phyloP scores from a whole-genome alignment of 352 stramenopile genomes.

The Pythium brassicae region DNA sequence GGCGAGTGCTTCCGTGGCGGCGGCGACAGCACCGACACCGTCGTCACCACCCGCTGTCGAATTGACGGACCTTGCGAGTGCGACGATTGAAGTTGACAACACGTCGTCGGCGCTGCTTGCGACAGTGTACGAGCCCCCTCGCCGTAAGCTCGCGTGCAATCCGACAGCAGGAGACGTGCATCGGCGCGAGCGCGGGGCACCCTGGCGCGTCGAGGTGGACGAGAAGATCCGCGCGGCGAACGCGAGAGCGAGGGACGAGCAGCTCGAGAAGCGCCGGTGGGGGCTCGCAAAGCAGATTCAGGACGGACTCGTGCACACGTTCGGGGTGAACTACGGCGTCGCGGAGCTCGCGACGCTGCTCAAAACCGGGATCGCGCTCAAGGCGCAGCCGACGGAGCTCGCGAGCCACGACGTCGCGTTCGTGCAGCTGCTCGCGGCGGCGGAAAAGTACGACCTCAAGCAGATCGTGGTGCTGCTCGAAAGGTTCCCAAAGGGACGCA shows the following conservation, averaged over 20 bases:
- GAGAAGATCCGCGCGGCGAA: constrained; percentile 38
- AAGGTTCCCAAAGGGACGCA: constrained; percentile 62
- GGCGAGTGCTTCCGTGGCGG: background rate
- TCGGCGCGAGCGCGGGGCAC: constrained; percentile 38
- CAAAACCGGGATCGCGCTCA: constrained; percentile 48
- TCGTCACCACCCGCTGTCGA: background rate
- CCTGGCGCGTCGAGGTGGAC: constrained; percentile 45
- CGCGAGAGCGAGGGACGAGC: constrained; percentile 41
- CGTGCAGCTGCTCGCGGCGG: constrained; percentile 56
- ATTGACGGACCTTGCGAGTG: background rate
- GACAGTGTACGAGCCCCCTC: constrained; percentile 2
- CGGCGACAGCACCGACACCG: background rate
- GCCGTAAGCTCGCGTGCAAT: constrained; percentile 53
- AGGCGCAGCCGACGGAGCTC: constrained; percentile 23
- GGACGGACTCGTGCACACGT: constrained; percentile 63
- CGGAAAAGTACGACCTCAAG: constrained; percentile 79
- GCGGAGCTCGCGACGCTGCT: constrained; percentile 57
- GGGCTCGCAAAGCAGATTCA: constrained; percentile 72
- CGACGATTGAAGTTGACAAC: background rate
- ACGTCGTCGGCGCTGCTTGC: background rate
- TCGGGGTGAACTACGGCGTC: constrained; percentile 67
- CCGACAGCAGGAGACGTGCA: constrained; percentile 61
- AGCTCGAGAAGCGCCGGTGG: constrained; percentile 66
- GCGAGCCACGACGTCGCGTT: constrained; percentile 44
- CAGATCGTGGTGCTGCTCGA: constrained; percentile 57